phyloP scores from a whole-genome alignment of 164 flowering plant species.

The Macadamia integrifolia region DNA sequence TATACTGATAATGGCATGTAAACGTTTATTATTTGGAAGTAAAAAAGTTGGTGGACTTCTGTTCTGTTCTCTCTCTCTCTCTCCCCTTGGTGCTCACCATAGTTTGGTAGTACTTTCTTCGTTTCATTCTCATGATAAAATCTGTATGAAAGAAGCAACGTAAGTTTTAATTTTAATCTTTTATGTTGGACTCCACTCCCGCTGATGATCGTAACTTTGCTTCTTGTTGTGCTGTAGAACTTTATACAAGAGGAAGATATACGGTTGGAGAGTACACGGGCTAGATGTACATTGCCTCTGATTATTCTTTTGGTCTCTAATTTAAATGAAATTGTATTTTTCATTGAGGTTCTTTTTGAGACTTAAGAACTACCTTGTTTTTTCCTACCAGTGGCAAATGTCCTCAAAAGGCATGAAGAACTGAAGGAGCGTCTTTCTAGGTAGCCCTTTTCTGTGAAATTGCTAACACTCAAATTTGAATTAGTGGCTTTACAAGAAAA shows the following conservation, averaged over 20 bases:
- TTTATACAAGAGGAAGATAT: conserved; percentile 52
- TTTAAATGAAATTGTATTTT: neutral
- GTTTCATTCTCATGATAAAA: neutral
- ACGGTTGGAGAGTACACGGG: conserved; percentile 58
- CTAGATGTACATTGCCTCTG: conserved; percentile 45
- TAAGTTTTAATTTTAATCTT: neutral
- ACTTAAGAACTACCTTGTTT: conserved; percentile 12
- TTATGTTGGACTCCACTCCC: neutral
- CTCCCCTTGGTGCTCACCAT: neutral
- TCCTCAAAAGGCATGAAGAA: conserved; percentile 77
- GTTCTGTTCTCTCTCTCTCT: neutral
- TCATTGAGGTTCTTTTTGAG: conserved; percentile 2
- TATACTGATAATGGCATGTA: too few relatives aligned
- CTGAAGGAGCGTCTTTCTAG: conserved; percentile 84
- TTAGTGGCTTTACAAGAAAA: too few relatives aligned
- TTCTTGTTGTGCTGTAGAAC: conserved; percentile 30
- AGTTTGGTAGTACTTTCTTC: neutral
- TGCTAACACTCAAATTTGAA: neutral
- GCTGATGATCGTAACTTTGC: neutral
- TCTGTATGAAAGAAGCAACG: neutral
- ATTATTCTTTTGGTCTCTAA: neutral
- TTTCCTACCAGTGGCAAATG: conserved; percentile 53
- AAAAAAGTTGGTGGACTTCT: too few relatives aligned
- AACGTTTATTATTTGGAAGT: too few relatives aligned
- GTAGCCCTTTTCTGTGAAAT: conserved; percentile 26